Base-by-base conservation (phyloP, 176 grass and related monocot genomes). In the Microstegium vimineum region DNA sequence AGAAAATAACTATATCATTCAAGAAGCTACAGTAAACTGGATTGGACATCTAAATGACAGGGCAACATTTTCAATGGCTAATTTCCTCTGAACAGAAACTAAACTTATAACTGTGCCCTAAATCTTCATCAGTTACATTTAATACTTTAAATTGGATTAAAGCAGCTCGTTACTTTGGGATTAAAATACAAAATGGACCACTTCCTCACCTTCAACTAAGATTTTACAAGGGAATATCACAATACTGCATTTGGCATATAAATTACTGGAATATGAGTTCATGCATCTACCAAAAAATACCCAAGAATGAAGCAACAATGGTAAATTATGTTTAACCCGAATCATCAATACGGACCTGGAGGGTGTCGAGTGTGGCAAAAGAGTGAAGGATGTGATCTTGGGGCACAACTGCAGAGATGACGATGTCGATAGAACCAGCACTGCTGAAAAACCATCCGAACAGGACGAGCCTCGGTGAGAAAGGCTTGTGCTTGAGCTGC, bases 361-460 rank as follows among this genome's bases (percentile, higher is more conserved):
- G 72, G 26, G 38, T 8, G 13, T 89, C 76, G 0, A 75, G 38
- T 65, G 49, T 85, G 40, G 76, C 40, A 73, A 81, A 85, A 28
- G 62, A 75, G 38, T 23, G 82, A 62, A 89, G 79, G 70, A 85
- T 81, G 71, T 69, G 70, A 26, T 68, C 63, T 77, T 85, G 70
- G 13, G 87, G 65, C 25, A 89, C 14, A 4, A 57, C 64, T 10
- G 62, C 49, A 0, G 77, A 73, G 25, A 89, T 71, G 4, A 89
- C 82, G 3, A 69, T 60, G 41, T 89, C 82, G 6, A 85, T 4
- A 15, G 76, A 85, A 18, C 40, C 81, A 10, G 25, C 18, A 5
- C 32, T 34, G 36, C 32, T 73, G 38, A 89, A 85, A 32, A 89
- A 69, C 82, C 87, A 89, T 34, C 87, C 87, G 20, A 89, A 70